A percentile compares a stretch with the other conserved stretches of the same genome.
phyloP scores from a whole-genome alignment of 2,329 filamentous ascomycete species.

The Aspergillus novofumigatus region DNA sequence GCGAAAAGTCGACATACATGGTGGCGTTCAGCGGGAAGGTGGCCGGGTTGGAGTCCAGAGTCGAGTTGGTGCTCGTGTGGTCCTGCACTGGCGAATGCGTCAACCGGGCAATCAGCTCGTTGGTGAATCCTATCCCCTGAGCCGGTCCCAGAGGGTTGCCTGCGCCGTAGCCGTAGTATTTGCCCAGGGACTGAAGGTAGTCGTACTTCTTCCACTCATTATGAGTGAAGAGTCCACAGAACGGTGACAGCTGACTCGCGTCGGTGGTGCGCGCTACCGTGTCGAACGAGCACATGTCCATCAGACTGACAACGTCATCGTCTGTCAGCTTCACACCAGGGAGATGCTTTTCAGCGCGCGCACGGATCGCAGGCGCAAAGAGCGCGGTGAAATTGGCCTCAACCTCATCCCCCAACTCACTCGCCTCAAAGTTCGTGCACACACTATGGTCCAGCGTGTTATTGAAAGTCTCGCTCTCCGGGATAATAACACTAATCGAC shows the following conservation, averaged over 20 bases:
- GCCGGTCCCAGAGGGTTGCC: constrained; percentile 77
- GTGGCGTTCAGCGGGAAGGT: constrained; percentile 69
- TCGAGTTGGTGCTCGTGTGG: constrained; percentile 70
- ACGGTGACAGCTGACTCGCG: constrained; percentile 56
- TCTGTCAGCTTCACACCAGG: constrained; percentile 62
- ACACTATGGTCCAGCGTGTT: constrained; percentile 75
- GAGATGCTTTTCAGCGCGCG: constrained; percentile 65
- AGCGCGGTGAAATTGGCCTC: constrained; percentile 56
- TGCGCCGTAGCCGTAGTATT: constrained; percentile 76
- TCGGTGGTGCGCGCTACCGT: constrained; percentile 60
- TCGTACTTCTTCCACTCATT: constrained; percentile 75
- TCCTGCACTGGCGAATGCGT: constrained; percentile 67
- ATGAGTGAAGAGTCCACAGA: constrained; percentile 70
- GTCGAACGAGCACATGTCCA: constrained; percentile 86
- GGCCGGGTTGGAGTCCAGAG: constrained; percentile 61
- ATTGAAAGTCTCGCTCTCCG: constrained; percentile 64
- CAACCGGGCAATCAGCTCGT: constrained; percentile 79
- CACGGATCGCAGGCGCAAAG: constrained; percentile 65
- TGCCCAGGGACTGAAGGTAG: constrained; percentile 74
- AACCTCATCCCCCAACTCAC: constrained; percentile 40
- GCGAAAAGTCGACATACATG: constrained; percentile 85
- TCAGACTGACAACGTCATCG: constrained; percentile 64
- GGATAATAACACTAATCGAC: constrained; percentile 61
- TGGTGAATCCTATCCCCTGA: constrained; percentile 81
- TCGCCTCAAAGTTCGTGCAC: constrained; percentile 67